Conservation (phyloP, 345 rosid genomes). For the Iberis pinnata region DNA sequence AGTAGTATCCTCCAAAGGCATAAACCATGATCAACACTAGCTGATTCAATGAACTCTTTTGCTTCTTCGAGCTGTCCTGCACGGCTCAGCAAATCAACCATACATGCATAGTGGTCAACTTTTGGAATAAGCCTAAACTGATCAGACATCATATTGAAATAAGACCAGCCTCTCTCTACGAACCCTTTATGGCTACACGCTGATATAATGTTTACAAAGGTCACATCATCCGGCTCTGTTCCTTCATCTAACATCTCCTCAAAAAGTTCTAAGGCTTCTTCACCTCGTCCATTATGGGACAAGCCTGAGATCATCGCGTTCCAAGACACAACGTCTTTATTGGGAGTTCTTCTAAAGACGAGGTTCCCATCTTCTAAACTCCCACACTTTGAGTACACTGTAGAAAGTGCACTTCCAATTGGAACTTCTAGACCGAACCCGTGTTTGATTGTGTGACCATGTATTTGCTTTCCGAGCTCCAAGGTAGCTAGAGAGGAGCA, state of each 20-base stretch:
- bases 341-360: conserved; percentile 46
- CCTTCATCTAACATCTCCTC: conserved; percentile 53
- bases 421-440: conserved; percentile 39
- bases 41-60: conserved; percentile 64
- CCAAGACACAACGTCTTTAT: conserved; percentile 48
- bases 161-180: conserved; percentile 51
- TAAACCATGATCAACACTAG: conserved; percentile 48
- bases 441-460: conserved; percentile 50
- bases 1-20: conserved; percentile 62
- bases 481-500: conserved; percentile 46
- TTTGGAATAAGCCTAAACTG: conserved; percentile 42
- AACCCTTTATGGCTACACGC: conserved; percentile 76
- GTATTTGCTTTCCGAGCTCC: conserved; percentile 66
- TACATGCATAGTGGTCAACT: conserved; percentile 72
- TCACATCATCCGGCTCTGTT: conserved; percentile 48
- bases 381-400: conserved; percentile 54
- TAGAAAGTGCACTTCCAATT: conserved; percentile 45
- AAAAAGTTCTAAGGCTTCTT: conserved; percentile 44
- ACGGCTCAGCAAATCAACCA: conserved; percentile 74
- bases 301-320: conserved; percentile 55
- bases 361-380: conserved; percentile 40
- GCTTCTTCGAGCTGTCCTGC: conserved; percentile 66
- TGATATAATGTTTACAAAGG: conserved; percentile 56
- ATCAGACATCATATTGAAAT: conserved; percentile 52
- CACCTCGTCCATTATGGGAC: conserved; percentile 42